Evolutionary conservation across 163 green algal genomes (phyloP).

Genomic region (Botryococcus braunii): DNA sequence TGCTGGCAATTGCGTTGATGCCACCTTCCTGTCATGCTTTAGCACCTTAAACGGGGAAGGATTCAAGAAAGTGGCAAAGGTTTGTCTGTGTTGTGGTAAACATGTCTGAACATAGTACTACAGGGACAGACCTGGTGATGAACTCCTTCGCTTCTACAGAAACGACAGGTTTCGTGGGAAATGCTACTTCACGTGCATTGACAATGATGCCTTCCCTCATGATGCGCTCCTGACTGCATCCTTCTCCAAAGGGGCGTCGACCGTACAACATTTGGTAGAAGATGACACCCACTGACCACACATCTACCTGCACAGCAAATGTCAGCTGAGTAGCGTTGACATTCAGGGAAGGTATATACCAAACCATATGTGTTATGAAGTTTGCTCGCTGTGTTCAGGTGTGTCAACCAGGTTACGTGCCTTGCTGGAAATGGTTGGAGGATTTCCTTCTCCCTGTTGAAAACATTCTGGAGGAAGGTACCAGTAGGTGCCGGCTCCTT

Average conservation of each 20-base stretch:
- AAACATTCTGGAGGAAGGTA: conserved; percentile 97
- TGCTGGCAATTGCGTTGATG: no score
- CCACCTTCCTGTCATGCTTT: no score
- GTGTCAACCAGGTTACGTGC: no score
- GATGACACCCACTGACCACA: conserved; percentile 89
- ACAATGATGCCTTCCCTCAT: conserved; percentile 76
- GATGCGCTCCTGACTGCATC: conserved; percentile 82
- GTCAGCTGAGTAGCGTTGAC: neutral
- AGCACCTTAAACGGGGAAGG: no score
- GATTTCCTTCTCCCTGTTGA: conserved; percentile 34
- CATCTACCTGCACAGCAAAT: conserved; percentile 61
- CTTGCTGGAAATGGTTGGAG: conserved; percentile 73
- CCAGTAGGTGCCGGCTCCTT: conserved; percentile 95
- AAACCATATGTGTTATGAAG: no score
- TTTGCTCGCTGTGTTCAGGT: no score
- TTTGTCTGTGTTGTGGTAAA: no score
- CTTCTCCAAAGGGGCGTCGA: conserved; percentile 70
- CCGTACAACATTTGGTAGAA: conserved; percentile 94
- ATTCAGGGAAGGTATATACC: no score
- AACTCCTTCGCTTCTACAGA: conserved; percentile 73
- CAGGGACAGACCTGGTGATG: conserved; percentile 43
- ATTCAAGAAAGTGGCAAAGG: no score
- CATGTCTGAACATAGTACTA: no score
- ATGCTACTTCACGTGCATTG: conserved; percentile 58
- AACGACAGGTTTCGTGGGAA: conserved; percentile 63